Evolutionary conservation across 1,284 basidiomycete genomes (phyloP).

Genomic region (Retiboletus flavoniger): DNA sequence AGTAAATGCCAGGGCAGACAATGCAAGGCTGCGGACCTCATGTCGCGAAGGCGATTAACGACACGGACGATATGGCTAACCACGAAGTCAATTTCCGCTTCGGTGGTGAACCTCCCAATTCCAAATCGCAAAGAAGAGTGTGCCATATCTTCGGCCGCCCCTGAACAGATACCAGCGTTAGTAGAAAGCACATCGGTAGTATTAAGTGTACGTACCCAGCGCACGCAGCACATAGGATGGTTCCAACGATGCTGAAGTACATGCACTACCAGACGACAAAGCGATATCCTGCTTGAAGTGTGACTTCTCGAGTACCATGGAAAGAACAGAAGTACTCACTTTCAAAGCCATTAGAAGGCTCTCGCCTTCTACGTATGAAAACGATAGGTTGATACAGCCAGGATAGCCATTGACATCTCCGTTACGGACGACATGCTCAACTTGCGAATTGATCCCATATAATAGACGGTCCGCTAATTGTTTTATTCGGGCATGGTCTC

Average conservation of each 20-base stretch:
- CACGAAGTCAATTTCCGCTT: slow-evolving; percentile 96
- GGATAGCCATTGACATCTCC: slow-evolving; percentile 88
- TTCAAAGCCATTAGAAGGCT: slow-evolving; percentile 98
- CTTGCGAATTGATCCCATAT: slow-evolving; percentile 76
- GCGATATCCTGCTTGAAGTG: slow-evolving; percentile 75
- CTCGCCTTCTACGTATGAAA: slow-evolving; percentile 97
- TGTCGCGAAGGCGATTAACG: slow-evolving; percentile 74
- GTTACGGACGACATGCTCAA: slow-evolving; percentile 92
- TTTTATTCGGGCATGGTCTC: slow-evolving; percentile 81
- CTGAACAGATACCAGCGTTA: slow-evolving; percentile 36
- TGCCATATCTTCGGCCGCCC: slow-evolving; percentile 97
- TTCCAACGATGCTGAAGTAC: slow-evolving; percentile 97
- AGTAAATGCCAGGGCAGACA: slow-evolving; percentile 7
- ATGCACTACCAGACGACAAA: slow-evolving; percentile 96
- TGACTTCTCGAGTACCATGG: not conserved
- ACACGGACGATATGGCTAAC: slow-evolving; percentile 85
- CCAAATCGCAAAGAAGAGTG: slow-evolving; percentile 98
- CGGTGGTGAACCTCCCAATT: slow-evolving; percentile 97
- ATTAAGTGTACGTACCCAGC: slow-evolving; percentile 55
- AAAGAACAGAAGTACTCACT: slow-evolving; percentile 50
- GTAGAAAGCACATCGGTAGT: not conserved
- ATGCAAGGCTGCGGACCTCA: slow-evolving; percentile 44
- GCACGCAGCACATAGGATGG: slow-evolving; percentile 98
- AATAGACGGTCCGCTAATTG: slow-evolving; percentile 82
- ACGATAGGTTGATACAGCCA: slow-evolving; percentile 94